Percentiles rank a stretch among this genome's conserved stretches.
Evolutionary conservation across 2,329 filamentous ascomycete genomes (phyloP).

Genomic region (Ophioceras dolichostomum): DNA sequence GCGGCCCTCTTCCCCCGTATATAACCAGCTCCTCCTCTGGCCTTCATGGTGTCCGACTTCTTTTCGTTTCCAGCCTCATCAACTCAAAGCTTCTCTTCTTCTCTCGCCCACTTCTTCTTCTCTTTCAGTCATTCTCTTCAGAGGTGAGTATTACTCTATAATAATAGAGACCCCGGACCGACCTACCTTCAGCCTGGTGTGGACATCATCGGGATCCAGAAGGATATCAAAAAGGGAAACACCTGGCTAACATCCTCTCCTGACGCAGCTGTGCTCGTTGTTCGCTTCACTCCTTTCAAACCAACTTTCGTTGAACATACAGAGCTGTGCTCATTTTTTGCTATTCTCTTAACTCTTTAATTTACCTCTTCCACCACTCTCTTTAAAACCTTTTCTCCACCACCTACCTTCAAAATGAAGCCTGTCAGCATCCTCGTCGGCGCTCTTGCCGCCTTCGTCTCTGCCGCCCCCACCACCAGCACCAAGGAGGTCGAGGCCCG

Average conservation of each 20-base stretch:
- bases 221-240: too few relatives aligned
- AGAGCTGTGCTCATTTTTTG: constrained; percentile 32
- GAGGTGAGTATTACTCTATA: constrained; percentile 28
- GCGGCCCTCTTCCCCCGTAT: constrained; percentile 13
- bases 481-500: constrained; percentile 21
- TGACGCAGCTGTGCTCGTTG: constrained; percentile 36
- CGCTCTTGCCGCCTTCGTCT: constrained; percentile 29
- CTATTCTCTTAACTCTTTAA: constrained; percentile 18
- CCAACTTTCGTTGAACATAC: constrained; percentile 23
- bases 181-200: too few relatives aligned
- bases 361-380: constrained; percentile 13
- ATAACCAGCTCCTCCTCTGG: constrained; percentile 18
- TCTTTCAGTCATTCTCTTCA: constrained; percentile 29
- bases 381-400: constrained; percentile 9
- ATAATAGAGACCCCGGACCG: too few relatives aligned
- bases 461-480: constrained; percentile 25
- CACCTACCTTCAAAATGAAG: constrained; percentile 40
- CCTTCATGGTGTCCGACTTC: not conserved
- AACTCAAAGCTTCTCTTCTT: constrained; percentile 17
- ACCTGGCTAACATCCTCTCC: too few relatives aligned
- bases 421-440: constrained; percentile 29
- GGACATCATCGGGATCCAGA: too few relatives aligned
- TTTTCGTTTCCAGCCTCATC: constrained; percentile 19
- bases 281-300: constrained; percentile 28
- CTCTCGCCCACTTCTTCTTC: constrained; percentile 18